phyloP scores from a whole-genome alignment of 208 protist species.

The Trypanosoma lewisi region DNA sequence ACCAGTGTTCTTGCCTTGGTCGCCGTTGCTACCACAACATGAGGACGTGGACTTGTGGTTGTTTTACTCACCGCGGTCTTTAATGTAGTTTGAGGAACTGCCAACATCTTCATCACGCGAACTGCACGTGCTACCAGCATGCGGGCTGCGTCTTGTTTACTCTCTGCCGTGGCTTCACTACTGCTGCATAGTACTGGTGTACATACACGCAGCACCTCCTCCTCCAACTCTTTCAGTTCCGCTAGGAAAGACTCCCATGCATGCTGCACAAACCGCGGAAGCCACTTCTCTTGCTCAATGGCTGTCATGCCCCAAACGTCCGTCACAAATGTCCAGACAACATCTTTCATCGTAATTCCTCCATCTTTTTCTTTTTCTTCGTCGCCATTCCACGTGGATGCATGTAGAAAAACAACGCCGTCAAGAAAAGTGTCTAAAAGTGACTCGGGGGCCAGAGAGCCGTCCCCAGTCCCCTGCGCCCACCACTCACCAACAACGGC shows the following conservation, averaged over 20 bases:
- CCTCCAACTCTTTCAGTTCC: slow-evolving; percentile 14
- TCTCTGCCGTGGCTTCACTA: not conserved
- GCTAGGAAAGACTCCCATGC: slow-evolving; percentile 16
- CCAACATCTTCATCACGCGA: slow-evolving; percentile 12
- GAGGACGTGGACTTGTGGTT: not conserved
- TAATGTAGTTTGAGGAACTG: not conserved
- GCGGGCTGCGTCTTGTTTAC: not conserved
- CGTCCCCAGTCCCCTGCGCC: not conserved
- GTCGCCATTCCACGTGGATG: slow-evolving; percentile 2
- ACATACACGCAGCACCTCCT: slow-evolving; percentile 9
- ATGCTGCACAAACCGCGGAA: slow-evolving; percentile 13
- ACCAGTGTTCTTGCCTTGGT: slow-evolving; percentile 14
- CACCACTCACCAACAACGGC: slow-evolving; percentile 19
- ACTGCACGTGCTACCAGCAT: slow-evolving; percentile 8
- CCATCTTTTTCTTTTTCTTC: not conserved
- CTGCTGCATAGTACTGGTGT: not conserved
- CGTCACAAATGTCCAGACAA: slow-evolving; percentile 11
- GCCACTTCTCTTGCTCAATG: slow-evolving; percentile 15
- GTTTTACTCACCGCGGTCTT: not conserved
- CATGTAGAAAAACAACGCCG: slow-evolving; percentile 14
- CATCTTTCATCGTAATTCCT: slow-evolving; percentile 1
- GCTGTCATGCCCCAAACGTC: slow-evolving; percentile 16
- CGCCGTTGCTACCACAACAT: slow-evolving; percentile 20
- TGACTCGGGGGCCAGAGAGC: not conserved
- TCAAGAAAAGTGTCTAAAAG: slow-evolving; percentile 26